Conservation (phyloP, 345 rosid genomes). For the Citrus inodora region DNA sequence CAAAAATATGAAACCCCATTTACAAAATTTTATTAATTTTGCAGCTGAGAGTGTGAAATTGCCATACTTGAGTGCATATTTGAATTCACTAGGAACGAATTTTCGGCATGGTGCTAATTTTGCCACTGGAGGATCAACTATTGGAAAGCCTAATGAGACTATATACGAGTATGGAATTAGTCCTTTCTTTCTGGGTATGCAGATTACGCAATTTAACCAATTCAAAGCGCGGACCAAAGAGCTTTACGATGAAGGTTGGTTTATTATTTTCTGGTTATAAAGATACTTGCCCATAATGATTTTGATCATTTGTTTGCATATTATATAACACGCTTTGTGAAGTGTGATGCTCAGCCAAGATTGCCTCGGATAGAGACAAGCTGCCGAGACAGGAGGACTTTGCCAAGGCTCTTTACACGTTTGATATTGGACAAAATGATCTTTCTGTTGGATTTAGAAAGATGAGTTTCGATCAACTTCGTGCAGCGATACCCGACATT, state of each 20-base stretch:
- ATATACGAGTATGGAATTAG: conserved; percentile 85
- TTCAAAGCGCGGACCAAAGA: conserved; percentile 60
- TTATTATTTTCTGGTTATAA: neutral
- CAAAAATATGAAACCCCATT: neutral
- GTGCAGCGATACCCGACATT: conserved; percentile 65
- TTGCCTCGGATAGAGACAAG: conserved; percentile 43
- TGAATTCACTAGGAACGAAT: conserved; percentile 76
- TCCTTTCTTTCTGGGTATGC: conserved; percentile 87
- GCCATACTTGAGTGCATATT: conserved; percentile 81
- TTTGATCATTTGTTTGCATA: neutral
- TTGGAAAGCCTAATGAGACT: conserved; percentile 77
- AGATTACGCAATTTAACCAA: conserved; percentile 70
- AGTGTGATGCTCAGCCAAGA: conserved; percentile 39
- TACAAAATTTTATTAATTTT: neutral
- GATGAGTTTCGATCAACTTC: conserved; percentile 66
- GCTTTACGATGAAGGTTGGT: conserved; percentile 46
- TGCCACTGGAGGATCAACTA: conserved; percentile 93
- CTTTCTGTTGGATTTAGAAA: conserved; percentile 80
- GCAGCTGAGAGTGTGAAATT: conserved; percentile 75
- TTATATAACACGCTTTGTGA: neutral
- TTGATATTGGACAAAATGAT: conserved; percentile 95
- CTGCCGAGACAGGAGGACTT: conserved; percentile 75
- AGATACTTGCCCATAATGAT: neutral
- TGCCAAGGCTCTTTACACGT: conserved; percentile 78
- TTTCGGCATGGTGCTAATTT: conserved; percentile 90